Evolutionary conservation across 2,329 filamentous ascomycete genomes (phyloP), one percentile per base, ranked within the genome.

Genomic region (Blastomyces emzantsi): DNA sequence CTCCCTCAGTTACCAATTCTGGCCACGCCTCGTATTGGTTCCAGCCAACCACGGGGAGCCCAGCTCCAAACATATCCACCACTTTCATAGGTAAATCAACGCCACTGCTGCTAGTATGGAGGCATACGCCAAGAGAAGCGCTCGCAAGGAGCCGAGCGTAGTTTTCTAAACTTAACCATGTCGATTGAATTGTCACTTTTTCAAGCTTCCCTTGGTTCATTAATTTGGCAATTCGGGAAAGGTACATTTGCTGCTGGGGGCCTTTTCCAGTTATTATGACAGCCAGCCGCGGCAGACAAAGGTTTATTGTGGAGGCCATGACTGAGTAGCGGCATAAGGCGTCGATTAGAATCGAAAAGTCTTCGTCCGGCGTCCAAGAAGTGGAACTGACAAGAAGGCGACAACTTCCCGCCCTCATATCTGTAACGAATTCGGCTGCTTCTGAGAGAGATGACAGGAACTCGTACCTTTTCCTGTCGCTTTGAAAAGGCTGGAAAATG

Each of bases 81-180:
- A 99, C 92, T 77, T 99, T 99, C 94, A 99, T 99, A 0, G 94
- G 94, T 25, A 99, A 80, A 75, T 99, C 94, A 0, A 99, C 92
- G 1, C 94, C 94, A 2, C 91, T 96, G 68, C 90, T 95, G 17
- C 92, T 97, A 67, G 86, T 96, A 78, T 99, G 94, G 33, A 99
- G 80, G 63, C 90, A 96, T 30, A 99, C 85, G 11, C 94, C 94
- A 0, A 99, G 80, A 70, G 97, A 93, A 2, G 94, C 92, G 55
- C 88, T 88, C 13, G 88, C 90, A 39, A 99, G 85, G 3, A 99
- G 82, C 0, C 80, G 82, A 0, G 94, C 93, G 73, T 99, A 99
- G 74, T 96, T 89, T 62, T 85, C 81, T 5, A 90, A 88, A 9
- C 85, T 88, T 22, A 99, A 82, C 88, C 94, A 99, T 0, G 92